Evolutionary conservation across 345 rosid genomes (phyloP).

Genomic region (Abelmoschus esculentus): DNA sequence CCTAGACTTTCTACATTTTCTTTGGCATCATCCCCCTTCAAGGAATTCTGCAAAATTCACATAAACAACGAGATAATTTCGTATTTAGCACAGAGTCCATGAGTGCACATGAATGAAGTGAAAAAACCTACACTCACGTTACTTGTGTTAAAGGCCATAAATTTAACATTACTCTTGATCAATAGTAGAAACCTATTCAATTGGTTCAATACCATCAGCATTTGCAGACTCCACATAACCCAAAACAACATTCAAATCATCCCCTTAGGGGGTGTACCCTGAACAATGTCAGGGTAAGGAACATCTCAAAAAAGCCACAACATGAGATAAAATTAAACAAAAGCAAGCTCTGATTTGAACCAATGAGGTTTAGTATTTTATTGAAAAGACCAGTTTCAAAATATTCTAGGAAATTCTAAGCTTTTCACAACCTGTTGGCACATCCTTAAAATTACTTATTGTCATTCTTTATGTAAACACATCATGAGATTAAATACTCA

Average conservation of each 20-base stretch:
- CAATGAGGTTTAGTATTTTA: background rate
- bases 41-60: conserved; percentile 13
- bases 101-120: background rate
- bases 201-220: conserved; percentile 8
- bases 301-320: background rate
- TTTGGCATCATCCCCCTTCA: background rate
- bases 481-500: background rate
- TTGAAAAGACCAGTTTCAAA: background rate
- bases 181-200: conserved; percentile 3
- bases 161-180: conserved; percentile 3
- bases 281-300: background rate
- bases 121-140: background rate
- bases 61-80: background rate
- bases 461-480: background rate
- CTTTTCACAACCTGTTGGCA: background rate
- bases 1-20: background rate
- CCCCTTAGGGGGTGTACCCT: too few relatives aligned
- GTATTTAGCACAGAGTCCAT: background rate
- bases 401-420: background rate
- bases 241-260: conserved; percentile 1
- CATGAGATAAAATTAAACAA: background rate
- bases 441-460: background rate
- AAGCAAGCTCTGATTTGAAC: background rate
- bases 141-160: conserved; percentile 13
- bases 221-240: conserved; percentile 2